These are phyloP conservation scores for Kitagawia praeruptora DNA, from an alignment of 129 eudicot species.

Conservation along the genomic window DNA sequence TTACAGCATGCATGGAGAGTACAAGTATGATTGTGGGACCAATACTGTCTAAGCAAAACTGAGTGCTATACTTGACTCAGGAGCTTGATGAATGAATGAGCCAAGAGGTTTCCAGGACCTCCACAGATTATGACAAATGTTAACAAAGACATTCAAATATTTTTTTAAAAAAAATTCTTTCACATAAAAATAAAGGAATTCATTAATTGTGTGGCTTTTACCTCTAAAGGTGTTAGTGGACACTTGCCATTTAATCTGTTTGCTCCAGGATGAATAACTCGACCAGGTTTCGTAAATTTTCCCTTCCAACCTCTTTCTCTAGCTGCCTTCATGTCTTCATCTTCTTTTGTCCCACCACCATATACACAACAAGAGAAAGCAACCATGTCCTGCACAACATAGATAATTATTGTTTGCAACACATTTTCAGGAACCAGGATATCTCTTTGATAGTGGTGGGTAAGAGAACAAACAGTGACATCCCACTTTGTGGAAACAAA, in stretches of 20 bases:
- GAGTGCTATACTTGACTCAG: background rate
- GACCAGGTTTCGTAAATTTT: slow-evolving; percentile 85
- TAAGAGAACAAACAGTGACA: background rate
- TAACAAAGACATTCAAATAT: background rate
- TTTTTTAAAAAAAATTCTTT: background rate
- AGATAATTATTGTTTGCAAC: background rate
- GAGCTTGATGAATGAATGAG: background rate
- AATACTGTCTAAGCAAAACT: background rate
- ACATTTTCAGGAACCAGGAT: background rate
- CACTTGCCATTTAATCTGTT: slow-evolving; percentile 89
- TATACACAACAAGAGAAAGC: slow-evolving; percentile 96
- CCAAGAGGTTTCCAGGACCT: background rate
- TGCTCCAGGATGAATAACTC: slow-evolving; percentile 87
- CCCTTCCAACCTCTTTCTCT: slow-evolving; percentile 99
- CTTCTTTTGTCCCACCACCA: slow-evolving; percentile 83
- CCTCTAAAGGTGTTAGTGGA: slow-evolving; percentile 96
- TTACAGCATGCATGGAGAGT: background rate
- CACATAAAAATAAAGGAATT: background rate
- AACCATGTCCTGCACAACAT: slow-evolving; percentile 57
- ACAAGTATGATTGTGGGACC: background rate
- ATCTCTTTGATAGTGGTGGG: background rate
- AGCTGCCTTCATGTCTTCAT: slow-evolving; percentile 87
- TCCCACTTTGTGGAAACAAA: background rate
- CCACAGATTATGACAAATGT: background rate
- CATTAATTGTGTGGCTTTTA: slow-evolving; percentile 8